Percentiles rank a stretch among this genome's conserved stretches.
phyloP scores from a whole-genome alignment of 164 flowering plant genomes.

The Sextonia rubra region DNA sequence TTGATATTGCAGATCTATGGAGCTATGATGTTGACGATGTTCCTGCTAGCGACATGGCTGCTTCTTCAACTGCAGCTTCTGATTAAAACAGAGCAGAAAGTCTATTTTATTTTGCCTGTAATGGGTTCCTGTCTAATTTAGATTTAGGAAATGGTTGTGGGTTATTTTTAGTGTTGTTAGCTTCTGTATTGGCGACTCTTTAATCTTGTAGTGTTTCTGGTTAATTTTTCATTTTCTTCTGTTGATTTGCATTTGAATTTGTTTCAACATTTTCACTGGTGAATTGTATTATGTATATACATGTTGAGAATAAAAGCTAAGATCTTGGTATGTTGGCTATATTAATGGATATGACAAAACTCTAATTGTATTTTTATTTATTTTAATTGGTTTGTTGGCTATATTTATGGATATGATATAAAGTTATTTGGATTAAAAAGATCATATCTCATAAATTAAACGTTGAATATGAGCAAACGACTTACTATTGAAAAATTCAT shows the following conservation, averaged over 20 bases:
- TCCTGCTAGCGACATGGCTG: background rate
- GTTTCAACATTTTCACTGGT: too few species aligned
- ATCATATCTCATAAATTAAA: too few species aligned
- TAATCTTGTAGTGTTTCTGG: background rate
- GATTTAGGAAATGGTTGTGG: background rate
- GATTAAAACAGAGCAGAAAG: background rate
- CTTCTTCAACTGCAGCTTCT: background rate
- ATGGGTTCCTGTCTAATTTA: background rate
- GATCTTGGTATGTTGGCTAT: too few species aligned
- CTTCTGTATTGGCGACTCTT: background rate
- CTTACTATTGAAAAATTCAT: too few species aligned
- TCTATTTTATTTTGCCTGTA: background rate
- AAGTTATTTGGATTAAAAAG: too few species aligned
- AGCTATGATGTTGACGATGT: conserved; percentile 58
- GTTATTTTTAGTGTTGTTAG: background rate
- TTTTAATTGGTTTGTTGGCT: too few species aligned
- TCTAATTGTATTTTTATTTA: too few species aligned
- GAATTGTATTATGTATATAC: too few species aligned
- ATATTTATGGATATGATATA: too few species aligned
- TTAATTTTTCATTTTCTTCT: background rate
- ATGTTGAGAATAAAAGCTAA: too few species aligned
- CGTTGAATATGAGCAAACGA: too few species aligned
- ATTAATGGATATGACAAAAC: too few species aligned
- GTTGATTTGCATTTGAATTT: background rate
- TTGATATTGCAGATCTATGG: conserved; percentile 47